Conservation (phyloP, 805 yeast species). For the Nakazawaea ishiwadae region DNA sequence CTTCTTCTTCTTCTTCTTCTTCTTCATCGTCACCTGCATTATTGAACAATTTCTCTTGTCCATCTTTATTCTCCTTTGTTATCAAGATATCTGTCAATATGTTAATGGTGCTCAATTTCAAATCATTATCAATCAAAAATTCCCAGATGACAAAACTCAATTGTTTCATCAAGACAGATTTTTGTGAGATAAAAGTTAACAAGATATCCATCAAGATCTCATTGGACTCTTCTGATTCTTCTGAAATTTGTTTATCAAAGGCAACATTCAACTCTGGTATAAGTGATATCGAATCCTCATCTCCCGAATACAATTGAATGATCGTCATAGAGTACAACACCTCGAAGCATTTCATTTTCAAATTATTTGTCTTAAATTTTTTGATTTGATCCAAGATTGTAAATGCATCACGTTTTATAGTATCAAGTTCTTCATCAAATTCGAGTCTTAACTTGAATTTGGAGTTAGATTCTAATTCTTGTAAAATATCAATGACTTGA, state of each 20-base stretch:
- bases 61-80: slow-evolving; percentile 76
- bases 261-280: slow-evolving; percentile 68
- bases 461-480: slow-evolving; percentile 19
- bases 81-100: slow-evolving; percentile 49
- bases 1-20: slow-evolving; percentile 29
- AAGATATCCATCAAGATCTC: slow-evolving; percentile 41
- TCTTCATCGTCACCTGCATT: slow-evolving; percentile 42
- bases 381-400: slow-evolving; percentile 41
- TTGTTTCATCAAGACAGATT: slow-evolving; percentile 52
- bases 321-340: slow-evolving; percentile 71
- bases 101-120: slow-evolving; percentile 40
- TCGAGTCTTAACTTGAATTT: slow-evolving; percentile 18
- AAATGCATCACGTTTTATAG: slow-evolving; percentile 44
- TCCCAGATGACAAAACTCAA: slow-evolving; percentile 46
- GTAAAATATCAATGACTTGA: slow-evolving; percentile 6
- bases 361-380: slow-evolving; percentile 11
- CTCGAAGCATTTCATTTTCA: slow-evolving; percentile 54
- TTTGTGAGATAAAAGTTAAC: slow-evolving; percentile 51
- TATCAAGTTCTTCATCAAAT: slow-evolving; percentile 56
- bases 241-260: slow-evolving; percentile 38
- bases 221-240: slow-evolving; percentile 29
- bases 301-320: slow-evolving; percentile 74
- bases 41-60: slow-evolving; percentile 73
- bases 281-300: slow-evolving; percentile 68
- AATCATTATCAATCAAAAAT: slow-evolving; percentile 38